These are phyloP conservation scores for Colletotrichum costaricense DNA, from an alignment of 2,329 filamentous ascomycete genomes.

Conservation along the genomic window DNA sequence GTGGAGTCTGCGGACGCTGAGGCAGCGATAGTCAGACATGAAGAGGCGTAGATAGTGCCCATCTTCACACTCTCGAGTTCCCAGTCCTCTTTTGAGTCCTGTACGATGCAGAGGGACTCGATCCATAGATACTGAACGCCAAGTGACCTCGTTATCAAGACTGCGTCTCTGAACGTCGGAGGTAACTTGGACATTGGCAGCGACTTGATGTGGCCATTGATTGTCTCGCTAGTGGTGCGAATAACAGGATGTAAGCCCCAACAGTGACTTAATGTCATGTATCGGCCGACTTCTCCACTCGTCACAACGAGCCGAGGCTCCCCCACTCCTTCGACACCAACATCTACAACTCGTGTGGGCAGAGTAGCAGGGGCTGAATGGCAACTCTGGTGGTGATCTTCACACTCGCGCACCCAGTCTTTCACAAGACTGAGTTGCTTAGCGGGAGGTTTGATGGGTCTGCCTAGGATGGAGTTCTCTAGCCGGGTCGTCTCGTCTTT, in stretches of 20 bases:
- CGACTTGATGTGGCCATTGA: not conserved
- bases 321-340: not conserved
- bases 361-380: not conserved
- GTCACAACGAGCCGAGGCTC: not conserved
- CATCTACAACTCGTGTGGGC: slow-evolving; percentile 3
- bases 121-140: slow-evolving; percentile 20
- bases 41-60: not conserved
- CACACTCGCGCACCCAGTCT: not conserved
- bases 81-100: not conserved
- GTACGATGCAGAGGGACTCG: slow-evolving; percentile 28
- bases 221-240: not conserved
- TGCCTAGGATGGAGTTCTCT: not conserved
- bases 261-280: slow-evolving; percentile 9
- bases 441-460: not conserved
- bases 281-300: not conserved
- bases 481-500: not conserved
- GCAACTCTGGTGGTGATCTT: not conserved
- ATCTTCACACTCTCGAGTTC: not conserved
- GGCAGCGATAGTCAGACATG: not conserved
- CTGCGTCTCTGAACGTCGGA: slow-evolving; percentile 12
- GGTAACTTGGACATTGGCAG: not conserved
- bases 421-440: not conserved
- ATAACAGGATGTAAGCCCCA: slow-evolving; percentile 1
- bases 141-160: slow-evolving; percentile 5
- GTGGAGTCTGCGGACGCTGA: not conserved